These are phyloP conservation scores for Agrocybe praecox DNA, from an alignment of 768 basidiomycete species.

Conservation along the genomic window DNA sequence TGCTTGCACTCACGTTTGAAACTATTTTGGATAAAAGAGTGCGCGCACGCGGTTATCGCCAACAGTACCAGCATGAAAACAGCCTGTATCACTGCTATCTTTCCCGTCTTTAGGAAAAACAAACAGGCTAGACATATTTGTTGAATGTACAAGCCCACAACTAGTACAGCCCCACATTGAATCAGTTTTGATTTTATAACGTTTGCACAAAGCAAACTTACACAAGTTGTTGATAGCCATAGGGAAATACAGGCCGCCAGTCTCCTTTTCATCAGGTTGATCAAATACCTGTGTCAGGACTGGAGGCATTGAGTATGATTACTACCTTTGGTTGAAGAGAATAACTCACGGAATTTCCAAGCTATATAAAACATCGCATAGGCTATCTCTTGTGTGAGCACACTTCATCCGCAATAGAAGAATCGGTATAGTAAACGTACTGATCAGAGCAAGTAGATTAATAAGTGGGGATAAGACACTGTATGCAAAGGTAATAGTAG, in stretches of 20 bases:
- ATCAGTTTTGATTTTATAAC: slow-evolving; percentile 10
- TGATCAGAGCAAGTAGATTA: slow-evolving; percentile 62
- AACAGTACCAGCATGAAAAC: slow-evolving; percentile 63
- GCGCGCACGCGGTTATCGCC: slow-evolving; percentile 49
- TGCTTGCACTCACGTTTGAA: slow-evolving; percentile 23
- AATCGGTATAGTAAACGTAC: slow-evolving; percentile 28
- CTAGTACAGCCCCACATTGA: slow-evolving; percentile 22
- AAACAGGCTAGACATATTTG: slow-evolving; percentile 66
- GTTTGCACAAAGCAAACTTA: slow-evolving; percentile 27
- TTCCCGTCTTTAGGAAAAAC: slow-evolving; percentile 62
- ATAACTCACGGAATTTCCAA: slow-evolving; percentile 55
- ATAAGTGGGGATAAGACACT: slow-evolving; percentile 67
- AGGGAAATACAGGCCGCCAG: slow-evolving; percentile 46
- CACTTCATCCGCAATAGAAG: neutral
- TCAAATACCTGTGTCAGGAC: slow-evolving; percentile 56
- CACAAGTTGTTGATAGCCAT: slow-evolving; percentile 53
- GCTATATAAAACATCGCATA: slow-evolving; percentile 61
- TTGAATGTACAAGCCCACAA: slow-evolving; percentile 74
- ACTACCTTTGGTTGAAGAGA: neutral
- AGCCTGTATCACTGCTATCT: slow-evolving; percentile 41
- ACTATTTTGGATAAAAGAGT: slow-evolving; percentile 28
- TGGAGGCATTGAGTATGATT: slow-evolving; percentile 10
- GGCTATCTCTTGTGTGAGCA: slow-evolving; percentile 22
- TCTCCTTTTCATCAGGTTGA: slow-evolving; percentile 51
- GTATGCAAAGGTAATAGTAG: slow-evolving; percentile 57